Evolutionary conservation across 345 rosid species (phyloP).

Genomic region (Populus tremula): DNA sequence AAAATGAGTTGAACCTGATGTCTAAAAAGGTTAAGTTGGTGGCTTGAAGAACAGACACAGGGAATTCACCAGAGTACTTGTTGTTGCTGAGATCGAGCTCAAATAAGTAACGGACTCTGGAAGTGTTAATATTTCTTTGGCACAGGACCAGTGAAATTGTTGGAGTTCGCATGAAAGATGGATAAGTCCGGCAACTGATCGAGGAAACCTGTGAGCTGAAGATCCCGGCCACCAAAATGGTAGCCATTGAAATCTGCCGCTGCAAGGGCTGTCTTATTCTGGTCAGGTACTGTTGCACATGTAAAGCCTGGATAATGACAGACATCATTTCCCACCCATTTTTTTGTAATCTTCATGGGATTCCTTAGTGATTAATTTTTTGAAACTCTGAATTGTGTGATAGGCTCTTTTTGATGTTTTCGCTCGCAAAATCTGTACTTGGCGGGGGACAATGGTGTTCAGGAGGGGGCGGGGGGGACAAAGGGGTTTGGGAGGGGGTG

Average conservation of each 20-base stretch:
- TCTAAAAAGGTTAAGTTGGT: constrained; percentile 42
- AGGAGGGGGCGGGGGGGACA: too few species aligned
- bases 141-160: constrained; percentile 29
- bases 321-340: constrained; percentile 27
- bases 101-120: constrained; percentile 26
- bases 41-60: constrained; percentile 26
- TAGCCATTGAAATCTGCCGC: constrained; percentile 45
- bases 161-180: constrained; percentile 55
- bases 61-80: constrained; percentile 34
- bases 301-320: constrained; percentile 41
- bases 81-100: constrained; percentile 68
- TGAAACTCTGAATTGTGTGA: constrained; percentile 30
- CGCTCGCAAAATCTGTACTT: background rate
- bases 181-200: constrained; percentile 37
- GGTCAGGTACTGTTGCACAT: constrained; percentile 30
- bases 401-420: constrained; percentile 2
- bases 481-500: too few species aligned
- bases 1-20: constrained; percentile 44
- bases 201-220: constrained; percentile 25
- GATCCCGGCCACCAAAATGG: constrained; percentile 10
- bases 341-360: background rate
- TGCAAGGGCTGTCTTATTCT: constrained; percentile 22
- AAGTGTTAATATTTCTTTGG: background rate
- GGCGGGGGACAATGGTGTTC: background rate
- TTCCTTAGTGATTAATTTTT: constrained; percentile 2